Base-by-base conservation (phyloP, 2,329 filamentous ascomycete genomes). In the Meredithiella fracta region DNA sequence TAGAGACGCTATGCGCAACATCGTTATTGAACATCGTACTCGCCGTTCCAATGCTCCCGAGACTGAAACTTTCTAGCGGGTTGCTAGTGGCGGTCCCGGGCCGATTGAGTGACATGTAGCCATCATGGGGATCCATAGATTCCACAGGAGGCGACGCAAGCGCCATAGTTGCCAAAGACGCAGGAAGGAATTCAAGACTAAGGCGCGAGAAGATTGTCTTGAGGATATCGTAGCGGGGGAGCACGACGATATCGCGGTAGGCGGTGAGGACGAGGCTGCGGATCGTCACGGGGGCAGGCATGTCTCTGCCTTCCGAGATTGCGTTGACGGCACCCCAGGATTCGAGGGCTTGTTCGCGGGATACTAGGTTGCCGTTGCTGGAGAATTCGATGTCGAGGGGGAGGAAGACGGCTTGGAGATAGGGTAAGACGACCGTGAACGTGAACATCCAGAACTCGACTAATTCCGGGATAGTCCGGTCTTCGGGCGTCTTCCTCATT, bases 401-500 rank as follows among this genome's bases (percentile, higher is more conserved):
- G 1, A 98, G 72, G 65, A 98, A 96, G 1, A 96, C 90, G 1
- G 91, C 89, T 70, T 97, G 91, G 63, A 98, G 82, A 65, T 95
- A 97, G 0, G 92, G 92, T 3, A 97, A 70, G 38, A 97, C 86
- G 5, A 80, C 85, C 2, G 88, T 91, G 64, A 96, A 96, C 0
- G 92, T 90, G 50, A 92, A 82, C 58, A 94, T 79, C 92, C 92
- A 98, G 65, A 96, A 82, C 65, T 95, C 88, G 1, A 96, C 91
- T 0, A 98, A 74, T 56, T 88, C 82, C 0, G 88, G 86, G 22
- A 97, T 88, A n/a, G 97, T 77, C 34, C 84, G 79, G 59, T 95
- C 90, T 64, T 97, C 91, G 0, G 87, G 77, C 0, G 88, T 82
- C 49, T 80, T 79, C 52, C 83, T 79, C 17, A 97, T 72, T 0